Conservation (phyloP, 805 yeast species). For the Lachancea lanzarotensis region DNA sequence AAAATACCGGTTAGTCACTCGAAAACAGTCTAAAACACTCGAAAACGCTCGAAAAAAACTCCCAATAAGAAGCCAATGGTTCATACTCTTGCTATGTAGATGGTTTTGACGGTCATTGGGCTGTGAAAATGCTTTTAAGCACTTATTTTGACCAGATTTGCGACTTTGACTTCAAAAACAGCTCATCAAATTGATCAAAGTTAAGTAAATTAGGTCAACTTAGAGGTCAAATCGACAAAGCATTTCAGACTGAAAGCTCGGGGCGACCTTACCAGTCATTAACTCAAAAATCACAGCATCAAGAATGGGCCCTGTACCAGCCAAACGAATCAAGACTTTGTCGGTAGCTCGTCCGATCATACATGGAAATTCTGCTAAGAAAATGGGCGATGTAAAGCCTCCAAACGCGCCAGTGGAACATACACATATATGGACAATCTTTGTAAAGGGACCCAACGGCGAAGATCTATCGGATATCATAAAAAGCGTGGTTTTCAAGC, state of each 20-base stretch:
- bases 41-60: no score
- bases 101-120: slow-evolving; percentile 46
- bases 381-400: slow-evolving; percentile 51
- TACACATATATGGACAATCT: slow-evolving; percentile 94
- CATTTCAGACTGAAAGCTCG: no score
- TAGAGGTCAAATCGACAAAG: no score
- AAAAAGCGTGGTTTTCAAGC: slow-evolving; percentile 86
- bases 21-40: neutral
- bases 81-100: slow-evolving; percentile 55
- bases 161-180: neutral
- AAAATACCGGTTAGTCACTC: neutral
- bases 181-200: no score
- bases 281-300: no score
- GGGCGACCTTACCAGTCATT: no score
- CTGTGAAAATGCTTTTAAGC: neutral
- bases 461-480: slow-evolving; percentile 75
- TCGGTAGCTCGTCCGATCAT: slow-evolving; percentile 72
- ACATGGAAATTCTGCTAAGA: slow-evolving; percentile 76
- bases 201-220: no score
- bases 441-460: slow-evolving; percentile 71
- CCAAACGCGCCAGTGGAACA: slow-evolving; percentile 75
- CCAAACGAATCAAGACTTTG: slow-evolving; percentile 41
- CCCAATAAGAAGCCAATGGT: slow-evolving; percentile 3
- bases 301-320: slow-evolving; percentile 8
- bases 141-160: neutral